These are phyloP conservation scores for Stylonectria norvegica DNA, from an alignment of 2,329 filamentous ascomycete species.

Conservation along the genomic window DNA sequence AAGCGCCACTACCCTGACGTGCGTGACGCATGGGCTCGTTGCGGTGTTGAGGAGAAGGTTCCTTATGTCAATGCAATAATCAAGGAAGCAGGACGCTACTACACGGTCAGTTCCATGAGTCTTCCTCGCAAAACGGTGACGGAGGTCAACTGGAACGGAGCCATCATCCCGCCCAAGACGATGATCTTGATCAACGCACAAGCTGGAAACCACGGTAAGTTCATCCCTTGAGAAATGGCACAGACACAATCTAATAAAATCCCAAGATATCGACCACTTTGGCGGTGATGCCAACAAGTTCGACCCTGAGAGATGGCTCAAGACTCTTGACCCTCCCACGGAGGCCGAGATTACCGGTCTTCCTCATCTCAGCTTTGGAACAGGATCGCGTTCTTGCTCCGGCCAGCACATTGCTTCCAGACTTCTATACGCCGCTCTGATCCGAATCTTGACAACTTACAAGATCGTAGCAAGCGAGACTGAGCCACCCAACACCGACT, in stretches of 20 bases:
- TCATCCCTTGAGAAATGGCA: no score
- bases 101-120: constrained; percentile 52
- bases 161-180: constrained; percentile 48
- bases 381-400: constrained; percentile 49
- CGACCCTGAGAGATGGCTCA: constrained; percentile 49
- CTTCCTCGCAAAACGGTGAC: constrained; percentile 49
- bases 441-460: constrained; percentile 48
- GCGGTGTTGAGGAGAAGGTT: constrained; percentile 44
- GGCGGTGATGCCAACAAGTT: constrained; percentile 43
- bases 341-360: constrained; percentile 31
- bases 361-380: constrained; percentile 49
- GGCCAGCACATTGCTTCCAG: constrained; percentile 50
- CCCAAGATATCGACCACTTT: constrained; percentile 46
- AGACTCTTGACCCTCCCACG: constrained; percentile 30
- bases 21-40: constrained; percentile 44
- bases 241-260: constrained; percentile 3
- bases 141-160: constrained; percentile 49
- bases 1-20: constrained; percentile 44
- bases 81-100: constrained; percentile 51
- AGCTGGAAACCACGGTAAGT: constrained; percentile 49
- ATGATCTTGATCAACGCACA: constrained; percentile 56
- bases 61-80: constrained; percentile 48
- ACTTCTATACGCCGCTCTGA: constrained; percentile 47
- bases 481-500: constrained; percentile 57
- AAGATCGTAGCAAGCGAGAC: constrained; percentile 45